Evolutionary conservation across 179 eudicot genomes (phyloP).

Genomic region (Heliamphora ciliata): DNA sequence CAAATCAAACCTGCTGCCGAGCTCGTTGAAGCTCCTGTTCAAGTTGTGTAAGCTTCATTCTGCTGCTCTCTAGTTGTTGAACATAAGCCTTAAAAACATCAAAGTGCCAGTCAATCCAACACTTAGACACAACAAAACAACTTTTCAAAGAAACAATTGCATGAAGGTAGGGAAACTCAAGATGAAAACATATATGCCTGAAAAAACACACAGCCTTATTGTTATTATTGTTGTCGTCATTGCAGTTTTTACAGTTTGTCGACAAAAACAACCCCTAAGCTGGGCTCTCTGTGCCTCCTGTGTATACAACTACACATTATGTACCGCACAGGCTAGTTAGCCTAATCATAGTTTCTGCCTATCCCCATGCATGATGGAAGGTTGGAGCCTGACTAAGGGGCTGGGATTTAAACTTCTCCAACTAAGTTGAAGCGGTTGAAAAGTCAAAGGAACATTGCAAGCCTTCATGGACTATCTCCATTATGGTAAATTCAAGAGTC

Average conservation of each 20-base stretch:
- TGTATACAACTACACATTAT: neutral
- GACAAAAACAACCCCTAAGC: neutral
- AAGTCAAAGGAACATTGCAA: neutral
- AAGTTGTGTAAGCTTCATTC: conserved; percentile 87
- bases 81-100: conserved; percentile 63
- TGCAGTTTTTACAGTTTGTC: neutral
- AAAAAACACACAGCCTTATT: neutral
- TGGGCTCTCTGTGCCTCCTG: neutral
- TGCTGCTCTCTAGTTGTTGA: conserved; percentile 95
- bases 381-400: neutral
- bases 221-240: neutral
- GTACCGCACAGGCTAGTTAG: neutral
- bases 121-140: neutral
- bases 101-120: neutral
- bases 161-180: neutral
- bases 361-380: neutral
- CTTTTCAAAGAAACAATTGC: neutral
- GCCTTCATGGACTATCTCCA: conserved; percentile 5
- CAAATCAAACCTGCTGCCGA: conserved; percentile 73
- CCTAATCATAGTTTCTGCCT: conserved; percentile 7
- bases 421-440: neutral
- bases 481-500: neutral
- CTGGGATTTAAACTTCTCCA: neutral
- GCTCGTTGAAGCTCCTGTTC: conserved; percentile 98
- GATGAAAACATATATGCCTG: conserved; percentile 2